These are phyloP conservation scores for Cyclotella sp. DNA, from an alignment of 108 stramenopile species.

Conservation along the genomic window DNA sequence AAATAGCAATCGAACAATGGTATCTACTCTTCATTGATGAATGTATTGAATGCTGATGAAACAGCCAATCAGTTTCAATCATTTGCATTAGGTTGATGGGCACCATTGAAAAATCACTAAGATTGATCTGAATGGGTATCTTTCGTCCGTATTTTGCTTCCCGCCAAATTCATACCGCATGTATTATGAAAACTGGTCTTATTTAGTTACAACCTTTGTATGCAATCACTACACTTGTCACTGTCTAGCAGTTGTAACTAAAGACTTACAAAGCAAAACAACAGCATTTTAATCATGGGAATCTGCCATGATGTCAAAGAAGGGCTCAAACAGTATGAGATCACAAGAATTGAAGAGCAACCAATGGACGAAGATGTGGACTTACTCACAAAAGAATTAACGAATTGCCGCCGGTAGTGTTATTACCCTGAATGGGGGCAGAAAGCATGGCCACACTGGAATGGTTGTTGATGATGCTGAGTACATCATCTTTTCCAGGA, in stretches of 20 bases:
- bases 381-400: conserved; percentile 16
- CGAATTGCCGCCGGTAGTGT: conserved; percentile 2
- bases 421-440: conserved; percentile 11
- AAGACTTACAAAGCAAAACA: neutral
- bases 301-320: conserved; percentile 14
- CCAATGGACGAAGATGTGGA: conserved; percentile 25
- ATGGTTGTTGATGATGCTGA: conserved; percentile 19
- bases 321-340: conserved; percentile 2
- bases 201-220: conserved; percentile 18
- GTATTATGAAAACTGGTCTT: no score
- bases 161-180: no score
- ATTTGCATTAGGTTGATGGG: no score
- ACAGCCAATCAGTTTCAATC: no score
- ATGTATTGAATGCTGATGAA: no score
- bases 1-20: no score
- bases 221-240: no score
- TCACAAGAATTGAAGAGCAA: conserved; percentile 31
- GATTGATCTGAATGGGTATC: no score
- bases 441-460: conserved; percentile 22
- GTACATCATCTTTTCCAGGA: conserved; percentile 19
- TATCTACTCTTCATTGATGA: no score
- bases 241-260: no score
- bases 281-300: neutral
- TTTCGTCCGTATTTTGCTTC: no score
- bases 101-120: no score